Conservation (phyloP, 2,329 filamentous ascomycete species). For the Beauveria scarabaeidicola region DNA sequence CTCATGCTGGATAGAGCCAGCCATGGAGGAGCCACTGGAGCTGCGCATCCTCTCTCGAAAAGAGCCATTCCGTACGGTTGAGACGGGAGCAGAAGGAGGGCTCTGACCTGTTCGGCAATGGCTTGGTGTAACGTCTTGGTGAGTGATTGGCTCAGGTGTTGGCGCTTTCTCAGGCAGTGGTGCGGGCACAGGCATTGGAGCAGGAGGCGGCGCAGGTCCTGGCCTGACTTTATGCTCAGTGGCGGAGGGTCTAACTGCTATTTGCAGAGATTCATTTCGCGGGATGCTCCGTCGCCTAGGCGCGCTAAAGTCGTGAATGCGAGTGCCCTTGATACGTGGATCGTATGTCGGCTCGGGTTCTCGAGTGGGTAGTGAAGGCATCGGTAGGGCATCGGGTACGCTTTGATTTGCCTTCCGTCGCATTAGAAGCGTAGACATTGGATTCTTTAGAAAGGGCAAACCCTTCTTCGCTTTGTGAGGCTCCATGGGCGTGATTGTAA, state of each 20-base stretch:
- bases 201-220: background rate
- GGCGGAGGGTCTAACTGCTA: background rate
- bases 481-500: constrained; percentile 8
- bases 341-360: constrained; percentile 38
- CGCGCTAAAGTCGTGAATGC: constrained; percentile 51
- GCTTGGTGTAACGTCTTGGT: background rate
- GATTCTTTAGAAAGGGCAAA: constrained; percentile 42
- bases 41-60: background rate
- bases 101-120: background rate
- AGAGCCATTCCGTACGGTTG: background rate
- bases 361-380: constrained; percentile 25
- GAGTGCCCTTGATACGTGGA: constrained; percentile 48
- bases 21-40: constrained; percentile 10
- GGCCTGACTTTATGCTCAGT: background rate
- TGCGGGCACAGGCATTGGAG: background rate
- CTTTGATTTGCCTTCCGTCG: constrained; percentile 40
- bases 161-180: background rate
- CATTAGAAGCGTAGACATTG: constrained; percentile 42
- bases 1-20: background rate
- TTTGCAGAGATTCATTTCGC: background rate
- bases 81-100: background rate
- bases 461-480: constrained; percentile 35
- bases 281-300: constrained; percentile 30
- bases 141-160: background rate
- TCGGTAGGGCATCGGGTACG: constrained; percentile 27